Evolutionary conservation across 2,329 filamentous ascomycete genomes (phyloP).

Genomic region (Xylaria sp.): DNA sequence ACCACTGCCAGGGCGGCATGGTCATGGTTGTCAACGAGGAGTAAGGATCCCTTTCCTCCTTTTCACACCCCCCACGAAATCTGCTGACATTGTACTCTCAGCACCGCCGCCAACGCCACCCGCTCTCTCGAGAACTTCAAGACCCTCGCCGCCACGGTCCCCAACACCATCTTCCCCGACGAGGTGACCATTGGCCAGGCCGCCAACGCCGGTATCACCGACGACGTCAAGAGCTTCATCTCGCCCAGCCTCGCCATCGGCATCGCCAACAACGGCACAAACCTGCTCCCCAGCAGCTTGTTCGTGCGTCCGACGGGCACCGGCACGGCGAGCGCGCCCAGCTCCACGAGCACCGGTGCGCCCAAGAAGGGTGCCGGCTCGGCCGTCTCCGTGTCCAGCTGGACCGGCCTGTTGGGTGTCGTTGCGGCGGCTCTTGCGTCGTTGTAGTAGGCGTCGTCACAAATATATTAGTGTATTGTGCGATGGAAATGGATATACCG

Average conservation of each 20-base stretch:
- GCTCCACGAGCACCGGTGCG: constrained; percentile 17
- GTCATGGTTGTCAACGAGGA: constrained; percentile 70
- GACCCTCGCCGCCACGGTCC: constrained; percentile 32
- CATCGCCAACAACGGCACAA: background rate
- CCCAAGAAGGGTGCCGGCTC: constrained; percentile 20
- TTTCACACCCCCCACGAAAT: constrained; percentile 6
- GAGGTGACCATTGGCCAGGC: constrained; percentile 20
- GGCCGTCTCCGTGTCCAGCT: constrained; percentile 36
- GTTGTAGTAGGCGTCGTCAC: constrained; percentile 28
- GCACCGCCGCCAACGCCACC: constrained; percentile 46
- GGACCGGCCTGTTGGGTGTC: constrained; percentile 39
- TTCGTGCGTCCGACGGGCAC: background rate
- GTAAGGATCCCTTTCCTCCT: constrained; percentile 40
- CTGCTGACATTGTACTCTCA: constrained; percentile 21
- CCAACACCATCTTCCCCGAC: constrained; percentile 31
- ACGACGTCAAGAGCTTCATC: background rate
- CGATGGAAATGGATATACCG: background rate
- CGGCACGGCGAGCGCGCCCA: constrained; percentile 1
- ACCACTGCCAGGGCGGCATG: constrained; percentile 73
- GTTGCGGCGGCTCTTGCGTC: constrained; percentile 37
- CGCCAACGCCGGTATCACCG: background rate
- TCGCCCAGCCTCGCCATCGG: background rate
- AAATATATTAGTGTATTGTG: background rate
- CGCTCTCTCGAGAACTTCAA: constrained; percentile 49
- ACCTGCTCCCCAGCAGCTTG: background rate